phyloP scores from a whole-genome alignment of 768 basidiomycete genomes.

The Tremella fuciformis region DNA sequence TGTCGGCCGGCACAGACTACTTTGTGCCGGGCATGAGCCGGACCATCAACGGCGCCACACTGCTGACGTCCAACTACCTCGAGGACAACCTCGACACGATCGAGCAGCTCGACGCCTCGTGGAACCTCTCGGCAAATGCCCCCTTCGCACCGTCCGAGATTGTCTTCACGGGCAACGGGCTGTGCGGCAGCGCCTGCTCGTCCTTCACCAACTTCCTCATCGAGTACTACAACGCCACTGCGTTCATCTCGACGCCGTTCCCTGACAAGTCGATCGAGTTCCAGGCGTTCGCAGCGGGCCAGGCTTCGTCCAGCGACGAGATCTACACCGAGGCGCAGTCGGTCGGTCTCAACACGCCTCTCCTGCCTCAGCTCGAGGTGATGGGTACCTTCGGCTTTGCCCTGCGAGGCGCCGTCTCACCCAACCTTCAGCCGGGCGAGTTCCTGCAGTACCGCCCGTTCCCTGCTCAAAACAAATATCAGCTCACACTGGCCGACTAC shows the following conservation, averaged over 20 bases:
- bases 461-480: slow-evolving; percentile 17
- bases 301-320: slow-evolving; percentile 13
- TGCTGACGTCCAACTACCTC: slow-evolving; percentile 20
- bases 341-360: slow-evolving; percentile 9
- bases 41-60: slow-evolving; percentile 15
- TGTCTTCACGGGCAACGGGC: slow-evolving; percentile 29
- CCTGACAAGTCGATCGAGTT: slow-evolving; percentile 25
- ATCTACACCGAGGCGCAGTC: slow-evolving; percentile 13
- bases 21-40: slow-evolving; percentile 19
- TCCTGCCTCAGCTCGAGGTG: slow-evolving; percentile 3
- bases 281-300: slow-evolving; percentile 21
- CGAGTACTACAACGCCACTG: slow-evolving; percentile 29
- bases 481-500: slow-evolving; percentile 14
- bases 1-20: slow-evolving; percentile 12
- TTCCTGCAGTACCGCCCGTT: slow-evolving; percentile 24
- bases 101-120: slow-evolving; percentile 10
- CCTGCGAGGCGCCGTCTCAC: slow-evolving; percentile 16
- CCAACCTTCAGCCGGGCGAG: slow-evolving; percentile 20
- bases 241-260: slow-evolving; percentile 19
- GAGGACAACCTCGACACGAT: slow-evolving; percentile 12
- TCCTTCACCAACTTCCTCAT: slow-evolving; percentile 28
- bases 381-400: slow-evolving; percentile 20
- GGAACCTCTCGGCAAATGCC: slow-evolving; percentile 16
- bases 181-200: slow-evolving; percentile 29
- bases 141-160: slow-evolving; percentile 25